phyloP scores from a whole-genome alignment of 352 stramenopile genomes.

The Lagenidium giganteum region DNA sequence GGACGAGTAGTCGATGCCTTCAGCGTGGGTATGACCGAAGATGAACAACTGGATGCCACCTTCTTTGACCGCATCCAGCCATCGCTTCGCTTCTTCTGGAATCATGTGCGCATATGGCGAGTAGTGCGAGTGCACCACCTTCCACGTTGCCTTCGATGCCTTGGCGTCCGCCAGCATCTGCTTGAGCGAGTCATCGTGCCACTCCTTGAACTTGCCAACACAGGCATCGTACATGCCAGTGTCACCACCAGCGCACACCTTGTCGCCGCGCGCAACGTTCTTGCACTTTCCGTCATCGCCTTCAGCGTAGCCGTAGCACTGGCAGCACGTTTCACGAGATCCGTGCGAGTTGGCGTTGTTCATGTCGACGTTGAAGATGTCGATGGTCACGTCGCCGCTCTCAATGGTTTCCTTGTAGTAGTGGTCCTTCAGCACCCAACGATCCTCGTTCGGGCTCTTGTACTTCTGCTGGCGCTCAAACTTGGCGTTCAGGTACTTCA shows the following conservation, averaged over 20 bases:
- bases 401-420: constrained; percentile 50
- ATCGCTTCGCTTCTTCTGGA: constrained; percentile 17
- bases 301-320: constrained; percentile 52
- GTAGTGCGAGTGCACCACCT: constrained; percentile 70
- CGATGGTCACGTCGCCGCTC: constrained; percentile 35
- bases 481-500: constrained; percentile 25
- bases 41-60: constrained; percentile 31
- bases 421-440: constrained; percentile 49
- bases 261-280: constrained; percentile 30
- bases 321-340: constrained; percentile 44
- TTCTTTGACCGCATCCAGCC: constrained; percentile 12
- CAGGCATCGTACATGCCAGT: constrained; percentile 38
- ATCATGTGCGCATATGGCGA: constrained; percentile 46
- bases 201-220: constrained; percentile 31
- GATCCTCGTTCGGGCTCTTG: constrained; percentile 45
- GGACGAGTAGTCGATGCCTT: constrained; percentile 9
- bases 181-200: constrained; percentile 39
- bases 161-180: constrained; percentile 33
- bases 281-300: constrained; percentile 30
- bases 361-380: constrained; percentile 61
- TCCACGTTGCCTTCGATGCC: constrained; percentile 55
- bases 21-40: constrained; percentile 17
- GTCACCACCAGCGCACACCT: constrained; percentile 29
- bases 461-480: constrained; percentile 43
- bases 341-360: constrained; percentile 46